Evolutionary conservation across 495 filamentous ascomycete species (phyloP).

Genomic region (Achaetomiella virescens): DNA sequence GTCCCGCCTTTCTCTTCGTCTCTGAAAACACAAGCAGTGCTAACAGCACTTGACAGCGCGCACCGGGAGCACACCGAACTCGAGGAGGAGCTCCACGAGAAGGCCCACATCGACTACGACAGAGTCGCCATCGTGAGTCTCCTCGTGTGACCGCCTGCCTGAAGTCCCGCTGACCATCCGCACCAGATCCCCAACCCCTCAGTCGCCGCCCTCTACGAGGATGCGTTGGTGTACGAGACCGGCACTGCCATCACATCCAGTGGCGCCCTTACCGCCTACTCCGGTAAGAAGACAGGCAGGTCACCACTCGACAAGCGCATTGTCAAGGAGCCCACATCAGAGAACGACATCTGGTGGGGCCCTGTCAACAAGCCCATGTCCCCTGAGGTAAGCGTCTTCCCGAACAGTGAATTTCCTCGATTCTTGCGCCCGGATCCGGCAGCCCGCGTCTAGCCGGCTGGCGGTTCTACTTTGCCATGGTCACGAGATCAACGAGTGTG

Average conservation of each 20-base stretch:
- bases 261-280: constrained; percentile 94
- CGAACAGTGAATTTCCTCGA: neutral
- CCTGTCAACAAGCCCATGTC: constrained; percentile 99
- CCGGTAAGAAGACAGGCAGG: constrained; percentile 93
- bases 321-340: constrained; percentile 83
- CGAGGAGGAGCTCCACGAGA: constrained; percentile 93
- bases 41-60: constrained; percentile 49
- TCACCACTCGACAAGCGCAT: constrained; percentile 96
- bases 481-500: constrained; percentile 13
- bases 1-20: constrained; percentile 31
- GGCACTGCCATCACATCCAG: constrained; percentile 94
- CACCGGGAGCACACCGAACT: constrained; percentile 86
- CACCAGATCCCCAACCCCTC: constrained; percentile 76
- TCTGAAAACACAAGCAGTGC: constrained; percentile 6
- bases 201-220: constrained; percentile 94
- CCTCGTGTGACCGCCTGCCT: neutral
- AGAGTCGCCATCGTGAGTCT: constrained; percentile 81
- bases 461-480: neutral
- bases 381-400: constrained; percentile 74
- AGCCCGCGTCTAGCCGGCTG: constrained; percentile 8
- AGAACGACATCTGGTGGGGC: constrained; percentile 81
- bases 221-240: constrained; percentile 97
- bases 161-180: constrained; percentile 13
- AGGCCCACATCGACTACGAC: constrained; percentile 98
- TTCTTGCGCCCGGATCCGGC: neutral